Evolutionary conservation across 331 rosid species (phyloP).

Genomic region (Dryas integrifolia): DNA sequence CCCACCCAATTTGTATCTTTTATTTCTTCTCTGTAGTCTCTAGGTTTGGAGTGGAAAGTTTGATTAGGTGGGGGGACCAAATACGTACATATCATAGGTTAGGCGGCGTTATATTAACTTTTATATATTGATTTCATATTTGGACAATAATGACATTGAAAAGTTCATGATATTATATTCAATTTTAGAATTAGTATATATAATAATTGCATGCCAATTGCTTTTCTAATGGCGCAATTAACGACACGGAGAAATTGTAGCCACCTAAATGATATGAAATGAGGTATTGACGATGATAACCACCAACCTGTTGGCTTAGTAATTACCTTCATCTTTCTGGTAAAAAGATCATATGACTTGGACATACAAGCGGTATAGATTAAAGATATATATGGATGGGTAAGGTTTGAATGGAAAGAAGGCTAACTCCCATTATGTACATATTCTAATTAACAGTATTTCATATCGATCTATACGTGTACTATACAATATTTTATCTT

Average conservation of each 20-base stretch:
- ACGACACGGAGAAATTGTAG: background rate
- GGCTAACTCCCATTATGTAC: too few relatives aligned
- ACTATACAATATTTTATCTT: too few relatives aligned
- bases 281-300: background rate
- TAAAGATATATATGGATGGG: too few relatives aligned
- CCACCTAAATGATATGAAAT: background rate
- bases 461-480: too few relatives aligned
- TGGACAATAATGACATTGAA: background rate
- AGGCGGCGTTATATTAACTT: slow-evolving; percentile 12
- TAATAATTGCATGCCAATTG: background rate
- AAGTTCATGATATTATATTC: background rate
- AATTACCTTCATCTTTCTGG: background rate
- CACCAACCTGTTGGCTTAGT: background rate
- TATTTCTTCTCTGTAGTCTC: background rate
- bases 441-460: too few relatives aligned
- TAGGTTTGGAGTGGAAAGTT: slow-evolving; percentile 7
- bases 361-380: background rate
- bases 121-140: background rate
- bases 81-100: slow-evolving; percentile 13
- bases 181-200: too few relatives aligned
- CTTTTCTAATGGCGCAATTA: background rate
- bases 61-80: slow-evolving; percentile 12
- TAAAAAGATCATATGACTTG: background rate
- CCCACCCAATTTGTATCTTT: background rate
- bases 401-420: too few relatives aligned